phyloP scores from a whole-genome alignment of 257 asterid genomes.

The Scutellaria barbata region DNA sequence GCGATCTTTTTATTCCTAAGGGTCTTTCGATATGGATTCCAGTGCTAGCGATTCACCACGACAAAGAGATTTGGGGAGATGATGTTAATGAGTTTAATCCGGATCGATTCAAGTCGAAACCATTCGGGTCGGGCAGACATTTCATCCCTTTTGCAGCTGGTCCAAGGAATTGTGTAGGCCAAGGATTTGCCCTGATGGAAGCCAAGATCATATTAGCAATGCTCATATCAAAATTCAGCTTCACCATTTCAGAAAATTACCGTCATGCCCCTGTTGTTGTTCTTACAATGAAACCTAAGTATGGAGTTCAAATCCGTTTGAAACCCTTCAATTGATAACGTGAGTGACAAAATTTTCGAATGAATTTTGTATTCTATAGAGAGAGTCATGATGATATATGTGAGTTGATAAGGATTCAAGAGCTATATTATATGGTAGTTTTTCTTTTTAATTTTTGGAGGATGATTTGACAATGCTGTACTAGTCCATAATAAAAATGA shows the following conservation, averaged over 20 bases:
- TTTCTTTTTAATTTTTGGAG: slow-evolving; percentile 7
- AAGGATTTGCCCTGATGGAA: slow-evolving; percentile 88
- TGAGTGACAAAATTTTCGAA: slow-evolving; percentile 12
- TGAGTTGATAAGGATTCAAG: slow-evolving; percentile 16
- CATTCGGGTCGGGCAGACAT: slow-evolving; percentile 60
- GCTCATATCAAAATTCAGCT: slow-evolving; percentile 74
- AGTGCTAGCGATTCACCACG: slow-evolving; percentile 84
- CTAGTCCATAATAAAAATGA: slow-evolving; percentile 22
- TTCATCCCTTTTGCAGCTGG: slow-evolving; percentile 94
- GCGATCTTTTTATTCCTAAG: slow-evolving; percentile 82
- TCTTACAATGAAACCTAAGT: slow-evolving; percentile 82
- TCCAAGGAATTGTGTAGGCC: slow-evolving; percentile 89
- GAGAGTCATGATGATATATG: slow-evolving; percentile 1
- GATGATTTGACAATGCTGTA: slow-evolving; percentile 20
- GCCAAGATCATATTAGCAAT: slow-evolving; percentile 89
- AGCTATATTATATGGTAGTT: background rate
- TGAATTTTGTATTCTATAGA: background rate
- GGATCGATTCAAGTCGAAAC: slow-evolving; percentile 53
- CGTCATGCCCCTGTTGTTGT: slow-evolving; percentile 87
- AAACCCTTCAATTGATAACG: slow-evolving; percentile 45
- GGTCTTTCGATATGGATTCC: slow-evolving; percentile 96
- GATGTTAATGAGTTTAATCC: slow-evolving; percentile 89
- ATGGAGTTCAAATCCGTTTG: slow-evolving; percentile 84
- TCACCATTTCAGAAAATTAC: slow-evolving; percentile 68
- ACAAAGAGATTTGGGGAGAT: slow-evolving; percentile 80